Conservation (phyloP, 441 rosid genomes). For the Mallotus japonicus region DNA sequence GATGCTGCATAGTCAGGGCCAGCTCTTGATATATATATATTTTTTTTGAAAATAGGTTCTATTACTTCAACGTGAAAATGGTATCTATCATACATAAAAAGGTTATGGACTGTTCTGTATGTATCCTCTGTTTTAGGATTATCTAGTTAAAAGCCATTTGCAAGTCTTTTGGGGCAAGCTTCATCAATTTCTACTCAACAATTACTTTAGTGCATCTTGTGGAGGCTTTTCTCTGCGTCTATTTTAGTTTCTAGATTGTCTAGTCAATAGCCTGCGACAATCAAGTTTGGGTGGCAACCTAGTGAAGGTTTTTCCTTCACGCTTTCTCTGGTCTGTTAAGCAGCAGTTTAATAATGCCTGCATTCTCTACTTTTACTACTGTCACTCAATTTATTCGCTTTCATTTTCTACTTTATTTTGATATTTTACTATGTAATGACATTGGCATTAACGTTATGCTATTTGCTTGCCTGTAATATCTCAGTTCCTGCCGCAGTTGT, state of each 20-base stretch:
- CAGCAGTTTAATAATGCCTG: conserved; percentile 6
- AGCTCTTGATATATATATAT: neutral
- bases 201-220: neutral
- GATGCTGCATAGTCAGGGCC: neutral
- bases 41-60: neutral
- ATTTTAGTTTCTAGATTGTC: neutral
- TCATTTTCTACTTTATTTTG: neutral
- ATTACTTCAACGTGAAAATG: neutral
- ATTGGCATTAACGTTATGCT: neutral
- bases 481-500: conserved; percentile 75
- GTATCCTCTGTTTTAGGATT: no score
- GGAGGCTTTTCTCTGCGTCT: neutral
- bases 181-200: no score
- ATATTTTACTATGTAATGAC: neutral
- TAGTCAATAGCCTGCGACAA: neutral
- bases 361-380: neutral
- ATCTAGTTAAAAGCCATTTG: no score
- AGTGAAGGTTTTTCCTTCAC: neutral
- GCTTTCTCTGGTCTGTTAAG: neutral
- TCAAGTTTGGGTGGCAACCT: neutral
- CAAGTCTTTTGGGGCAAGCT: neutral
- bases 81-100: no score
- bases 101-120: no score
- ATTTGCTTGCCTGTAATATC: conserved; percentile 20
- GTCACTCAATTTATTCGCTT: neutral